Evolutionary conservation across 2,329 filamentous ascomycete genomes (phyloP).

Genomic region (Colletotrichum brevisporum): DNA sequence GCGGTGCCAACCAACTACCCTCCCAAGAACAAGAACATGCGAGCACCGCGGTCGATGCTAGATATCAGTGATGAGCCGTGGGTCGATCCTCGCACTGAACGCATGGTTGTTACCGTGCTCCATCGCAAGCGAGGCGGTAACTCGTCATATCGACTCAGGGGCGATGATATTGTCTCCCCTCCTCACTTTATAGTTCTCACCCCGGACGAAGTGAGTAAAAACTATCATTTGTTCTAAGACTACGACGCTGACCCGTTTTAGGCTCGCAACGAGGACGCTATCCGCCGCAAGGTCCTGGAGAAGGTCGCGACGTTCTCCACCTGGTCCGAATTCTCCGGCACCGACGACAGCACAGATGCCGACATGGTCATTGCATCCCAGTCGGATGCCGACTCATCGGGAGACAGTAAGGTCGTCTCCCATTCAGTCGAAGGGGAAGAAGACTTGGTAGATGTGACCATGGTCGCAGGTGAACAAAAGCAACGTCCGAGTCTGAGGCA

Average conservation of each 20-base stretch:
- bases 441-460: slow-evolving; percentile 89
- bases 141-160: slow-evolving; percentile 20
- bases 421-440: slow-evolving; percentile 90
- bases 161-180: slow-evolving; percentile 53
- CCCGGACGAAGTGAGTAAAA: slow-evolving; percentile 74
- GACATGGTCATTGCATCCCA: slow-evolving; percentile 78
- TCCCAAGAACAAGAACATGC: slow-evolving; percentile 61
- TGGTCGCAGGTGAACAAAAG: slow-evolving; percentile 73
- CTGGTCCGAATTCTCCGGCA: slow-evolving; percentile 63
- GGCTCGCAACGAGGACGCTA: slow-evolving; percentile 74
- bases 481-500: slow-evolving; percentile 52
- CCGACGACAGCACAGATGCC: slow-evolving; percentile 71
- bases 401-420: slow-evolving; percentile 79
- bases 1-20: slow-evolving; percentile 83
- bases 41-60: slow-evolving; percentile 63
- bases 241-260: slow-evolving; percentile 40
- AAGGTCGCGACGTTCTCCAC: slow-evolving; percentile 84
- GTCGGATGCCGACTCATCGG: slow-evolving; percentile 76
- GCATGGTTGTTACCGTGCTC: slow-evolving; percentile 79
- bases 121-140: slow-evolving; percentile 60
- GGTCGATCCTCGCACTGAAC: slow-evolving; percentile 71
- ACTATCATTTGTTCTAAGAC: slow-evolving; percentile 44
- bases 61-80: slow-evolving; percentile 58
- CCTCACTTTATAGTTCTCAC: slow-evolving; percentile 83
- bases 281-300: slow-evolving; percentile 84